Conservation (phyloP, 2,329 filamentous ascomycete species). For the Colletotrichum sp. region DNA sequence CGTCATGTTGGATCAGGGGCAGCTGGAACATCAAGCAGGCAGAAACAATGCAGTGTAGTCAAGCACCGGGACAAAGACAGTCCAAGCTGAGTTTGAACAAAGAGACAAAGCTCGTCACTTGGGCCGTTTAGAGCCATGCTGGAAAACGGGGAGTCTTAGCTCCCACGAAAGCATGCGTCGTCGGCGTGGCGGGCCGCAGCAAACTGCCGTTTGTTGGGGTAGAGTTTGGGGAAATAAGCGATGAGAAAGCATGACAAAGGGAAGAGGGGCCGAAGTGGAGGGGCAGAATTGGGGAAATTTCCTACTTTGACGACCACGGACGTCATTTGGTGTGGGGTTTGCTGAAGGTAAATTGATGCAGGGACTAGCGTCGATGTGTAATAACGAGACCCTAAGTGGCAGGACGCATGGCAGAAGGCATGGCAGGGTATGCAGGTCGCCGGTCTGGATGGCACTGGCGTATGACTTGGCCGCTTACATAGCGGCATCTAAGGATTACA, state of each 20-base stretch:
- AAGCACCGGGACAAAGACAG: not conserved
- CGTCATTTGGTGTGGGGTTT: conserved; percentile 11
- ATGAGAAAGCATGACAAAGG: conserved; percentile 23
- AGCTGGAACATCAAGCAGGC: not conserved
- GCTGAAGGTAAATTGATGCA: not conserved
- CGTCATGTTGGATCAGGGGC: not conserved
- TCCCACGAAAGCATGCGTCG: not conserved
- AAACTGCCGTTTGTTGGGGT: conserved; percentile 1
- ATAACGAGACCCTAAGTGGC: not conserved
- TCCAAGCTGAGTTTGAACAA: not conserved
- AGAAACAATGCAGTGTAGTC: not conserved
- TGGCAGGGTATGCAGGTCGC: not conserved
- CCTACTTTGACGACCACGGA: not conserved
- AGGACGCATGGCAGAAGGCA: not conserved
- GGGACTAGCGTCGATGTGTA: not conserved
- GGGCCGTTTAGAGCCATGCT: not conserved
- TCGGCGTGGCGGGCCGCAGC: not conserved
- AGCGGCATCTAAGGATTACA: not conserved
- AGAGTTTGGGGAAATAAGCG: conserved; percentile 14
- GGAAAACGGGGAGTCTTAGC: not conserved
- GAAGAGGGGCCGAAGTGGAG: not conserved
- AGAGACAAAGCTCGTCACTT: not conserved
- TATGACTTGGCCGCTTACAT: not conserved
- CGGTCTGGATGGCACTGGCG: not conserved
- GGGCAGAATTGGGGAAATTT: not conserved